Evolutionary conservation across 495 filamentous ascomycete species (phyloP).

Genomic region (Neurospora tetraspora): DNA sequence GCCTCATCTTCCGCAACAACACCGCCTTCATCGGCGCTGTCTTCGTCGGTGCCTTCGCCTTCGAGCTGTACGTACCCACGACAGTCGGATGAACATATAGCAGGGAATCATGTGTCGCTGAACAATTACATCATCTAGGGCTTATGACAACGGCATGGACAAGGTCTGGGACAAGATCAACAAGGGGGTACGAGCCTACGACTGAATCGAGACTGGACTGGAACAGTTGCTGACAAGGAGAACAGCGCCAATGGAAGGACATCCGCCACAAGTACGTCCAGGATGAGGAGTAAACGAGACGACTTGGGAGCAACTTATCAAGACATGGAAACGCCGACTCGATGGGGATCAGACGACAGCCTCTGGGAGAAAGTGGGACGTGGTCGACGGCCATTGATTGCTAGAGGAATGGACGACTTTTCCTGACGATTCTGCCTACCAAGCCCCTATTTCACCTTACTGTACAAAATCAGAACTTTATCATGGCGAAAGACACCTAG

Average conservation of each 20-base stretch:
- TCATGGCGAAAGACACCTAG: neutral
- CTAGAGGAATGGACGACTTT: neutral
- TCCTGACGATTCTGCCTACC: neutral
- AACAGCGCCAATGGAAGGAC: conserved; percentile 98
- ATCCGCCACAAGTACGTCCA: conserved; percentile 81
- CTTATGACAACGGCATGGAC: conserved; percentile 66
- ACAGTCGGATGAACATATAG: neutral
- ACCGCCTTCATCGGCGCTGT: conserved; percentile 73
- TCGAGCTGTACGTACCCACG: conserved; percentile 67
- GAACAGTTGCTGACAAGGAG: conserved; percentile 19
- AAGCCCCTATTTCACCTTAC: neutral
- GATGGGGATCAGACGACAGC: neutral
- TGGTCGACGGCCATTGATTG: neutral
- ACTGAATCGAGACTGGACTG: neutral
- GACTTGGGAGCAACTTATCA: neutral
- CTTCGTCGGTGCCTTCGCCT: conserved; percentile 79
- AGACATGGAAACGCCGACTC: neutral
- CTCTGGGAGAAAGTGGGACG: neutral
- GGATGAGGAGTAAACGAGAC: conserved; percentile 27
- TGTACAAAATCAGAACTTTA: neutral
- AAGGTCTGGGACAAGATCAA: conserved; percentile 84
- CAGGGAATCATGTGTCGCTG: conserved; percentile 9
- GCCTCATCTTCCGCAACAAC: conserved; percentile 77
- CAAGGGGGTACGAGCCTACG: conserved; percentile 53
- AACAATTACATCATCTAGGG: conserved; percentile 37